Evolutionary conservation across 140 eudicot genomes (phyloP).

Genomic region (Senecio squalidus): DNA sequence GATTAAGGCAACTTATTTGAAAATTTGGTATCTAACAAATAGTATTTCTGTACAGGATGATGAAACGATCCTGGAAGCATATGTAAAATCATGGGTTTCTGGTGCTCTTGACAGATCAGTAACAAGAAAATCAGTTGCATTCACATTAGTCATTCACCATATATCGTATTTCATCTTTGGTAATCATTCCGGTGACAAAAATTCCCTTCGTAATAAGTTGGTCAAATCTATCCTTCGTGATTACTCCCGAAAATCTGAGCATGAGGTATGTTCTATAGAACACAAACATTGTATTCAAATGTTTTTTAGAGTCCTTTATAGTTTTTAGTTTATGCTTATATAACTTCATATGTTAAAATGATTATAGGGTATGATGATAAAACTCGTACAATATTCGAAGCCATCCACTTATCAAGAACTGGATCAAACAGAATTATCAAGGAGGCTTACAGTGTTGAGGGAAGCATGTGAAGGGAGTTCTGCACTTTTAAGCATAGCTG

Average conservation of each 20-base stretch:
- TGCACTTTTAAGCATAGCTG: constrained; percentile 46
- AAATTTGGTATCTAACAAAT: neutral
- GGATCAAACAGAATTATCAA: constrained; percentile 20
- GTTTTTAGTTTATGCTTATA: neutral
- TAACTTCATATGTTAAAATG: constrained; percentile 4
- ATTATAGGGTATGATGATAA: constrained; percentile 66
- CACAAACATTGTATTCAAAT: neutral
- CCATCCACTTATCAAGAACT: constrained; percentile 10
- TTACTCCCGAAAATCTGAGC: constrained; percentile 65
- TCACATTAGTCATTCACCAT: constrained; percentile 68
- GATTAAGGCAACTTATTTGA: neutral
- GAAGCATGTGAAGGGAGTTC: constrained; percentile 68
- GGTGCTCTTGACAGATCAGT: constrained; percentile 88
- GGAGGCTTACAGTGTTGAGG: constrained; percentile 46
- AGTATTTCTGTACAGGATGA: constrained; percentile 50
- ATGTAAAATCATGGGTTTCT: constrained; percentile 81
- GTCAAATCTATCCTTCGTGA: constrained; percentile 68
- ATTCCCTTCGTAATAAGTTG: constrained; percentile 57
- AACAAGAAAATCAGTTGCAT: constrained; percentile 58
- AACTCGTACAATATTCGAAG: constrained; percentile 45
- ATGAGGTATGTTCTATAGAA: constrained; percentile 46
- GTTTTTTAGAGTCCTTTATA: neutral
- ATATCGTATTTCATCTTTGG: constrained; percentile 61
- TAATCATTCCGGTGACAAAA: constrained; percentile 28
- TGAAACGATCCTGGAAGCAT: constrained; percentile 76